Evolutionary conservation across 2,329 filamentous ascomycete genomes (phyloP).

Genomic region (Dichotomopilus funicola): DNA sequence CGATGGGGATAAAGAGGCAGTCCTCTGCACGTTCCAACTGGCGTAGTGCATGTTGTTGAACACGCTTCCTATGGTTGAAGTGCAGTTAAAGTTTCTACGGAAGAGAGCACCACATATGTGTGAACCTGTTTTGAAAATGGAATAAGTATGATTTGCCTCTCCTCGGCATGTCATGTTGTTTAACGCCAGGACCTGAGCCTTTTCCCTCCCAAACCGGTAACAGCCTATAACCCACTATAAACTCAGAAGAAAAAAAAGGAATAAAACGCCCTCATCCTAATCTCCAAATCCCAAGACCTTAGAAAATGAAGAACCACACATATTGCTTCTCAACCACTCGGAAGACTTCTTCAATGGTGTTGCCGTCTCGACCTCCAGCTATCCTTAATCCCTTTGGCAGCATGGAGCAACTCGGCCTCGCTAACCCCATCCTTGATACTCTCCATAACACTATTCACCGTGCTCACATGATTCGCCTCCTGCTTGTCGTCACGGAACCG

Average conservation of each 20-base stretch:
- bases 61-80: too few relatives aligned
- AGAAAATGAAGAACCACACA: not conserved
- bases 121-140: too few relatives aligned
- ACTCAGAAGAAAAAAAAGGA: not conserved
- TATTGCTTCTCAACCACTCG: not conserved
- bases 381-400: constrained; percentile 64
- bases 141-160: too few relatives aligned
- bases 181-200: too few relatives aligned
- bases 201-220: not conserved
- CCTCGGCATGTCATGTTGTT: too few relatives aligned
- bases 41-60: too few relatives aligned
- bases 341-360: constrained; percentile 23
- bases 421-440: constrained; percentile 83
- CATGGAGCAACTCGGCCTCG: constrained; percentile 68
- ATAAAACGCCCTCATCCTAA: not conserved
- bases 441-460: constrained; percentile 78
- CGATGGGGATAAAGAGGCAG: too few relatives aligned
- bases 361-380: constrained; percentile 66
- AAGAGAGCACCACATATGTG: too few relatives aligned
- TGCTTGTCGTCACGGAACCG: constrained; percentile 89
- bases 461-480: constrained; percentile 81
- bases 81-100: too few relatives aligned
- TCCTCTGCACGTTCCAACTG: too few relatives aligned
- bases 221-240: not conserved
- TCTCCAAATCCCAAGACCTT: not conserved